Evolutionary conservation across 331 rosid species (phyloP), one percentile per base, ranked within the genome.

Genomic region (Acacia pycnantha): DNA sequence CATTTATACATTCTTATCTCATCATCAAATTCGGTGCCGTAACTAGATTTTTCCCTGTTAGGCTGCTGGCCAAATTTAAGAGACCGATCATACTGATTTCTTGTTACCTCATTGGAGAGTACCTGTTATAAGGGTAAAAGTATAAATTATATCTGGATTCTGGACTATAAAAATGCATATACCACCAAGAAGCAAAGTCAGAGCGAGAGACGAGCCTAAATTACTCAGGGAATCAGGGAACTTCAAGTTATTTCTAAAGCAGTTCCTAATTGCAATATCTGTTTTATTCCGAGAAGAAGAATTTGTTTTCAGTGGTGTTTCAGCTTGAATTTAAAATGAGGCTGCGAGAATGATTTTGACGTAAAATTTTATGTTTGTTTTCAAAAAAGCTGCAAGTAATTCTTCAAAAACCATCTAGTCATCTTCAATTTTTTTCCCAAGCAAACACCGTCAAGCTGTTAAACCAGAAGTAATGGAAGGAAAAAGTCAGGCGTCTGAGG

Each of bases 51-150:
- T 65, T 85, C 88, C 76, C 79, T 80, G 71, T 73, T 74, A 58
- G 83, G 74, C 79, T 80, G 86, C 33, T 79, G 91, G 86, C 82
- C 64, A 9, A 85, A 85, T 84, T 83, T 83, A 72, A 93, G 91
- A 67, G 89, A 89, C 71, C 46, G 86, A 51, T 76, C 79, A 59
- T 76, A 76, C 40, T 59, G 56, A 22, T 22, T 76, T 59, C 70
- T 59, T 9, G 88, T 67, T 68, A 85, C 88, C 86, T 93, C 92
- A 90, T 91, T 83, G 35, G 97, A 88, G 67, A 95, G 86, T 22
- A 95, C 94, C 98, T 95, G 85, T 82, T 83, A 67, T 74, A 59
- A 22, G 46, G 53, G 65, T 73, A 85, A 22, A 54, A 29, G 61
- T 48, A 48, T n/a, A 64, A 26, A 70, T 54, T 64, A 26, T 78